Evolutionary conservation across 1,284 basidiomycete genomes (phyloP), one percentile per base, ranked within the genome.

Genomic region (Cutaneotrichosporon spelunceum): DNA sequence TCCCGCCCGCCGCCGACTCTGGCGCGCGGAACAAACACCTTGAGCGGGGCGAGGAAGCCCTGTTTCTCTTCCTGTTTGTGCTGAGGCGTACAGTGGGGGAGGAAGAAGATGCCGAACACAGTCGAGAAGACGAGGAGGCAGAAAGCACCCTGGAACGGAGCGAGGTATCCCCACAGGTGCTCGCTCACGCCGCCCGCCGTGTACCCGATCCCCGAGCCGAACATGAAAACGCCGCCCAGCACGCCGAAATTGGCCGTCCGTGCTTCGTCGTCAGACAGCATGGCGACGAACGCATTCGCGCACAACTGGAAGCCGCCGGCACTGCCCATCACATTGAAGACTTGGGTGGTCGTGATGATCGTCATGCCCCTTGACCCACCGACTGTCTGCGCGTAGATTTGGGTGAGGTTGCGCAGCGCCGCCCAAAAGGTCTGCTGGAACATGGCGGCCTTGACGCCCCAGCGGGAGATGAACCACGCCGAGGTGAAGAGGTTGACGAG

Each of bases 391-490:
- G 72, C 73, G 50, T 70, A 71, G 54, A 72, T 74, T 59, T 79
- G 78, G 24, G 59, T 66, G 14, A 78, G 58, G 57, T 76, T 75
- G 9, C 79, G 67, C 16, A 78, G 29, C 3, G 72, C 68, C 0
- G 77, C 76, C 72, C 73, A 76, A 39, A 70, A 61, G 0, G 78
- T 74, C 57, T 80, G 79, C 27, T 73, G 67, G 59, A 78, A 70
- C 68, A 80, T 72, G 21, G 77, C 74, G 0, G 67, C 61, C 54
- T 75, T 74, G 19, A 72, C 64, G 3, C 79, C 79, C 55, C 60
- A 74, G 1, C 60, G 64, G 23, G 65, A 62, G 52, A 76, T 76
- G 59, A 73, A 69, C 62, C 63, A 74, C 0, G 75, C 72, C 2
- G 77, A 77, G 0, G 74, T 66, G 61, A 80, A 71, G 11, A 79